These are phyloP conservation scores for Skeletonema menzelii DNA, from an alignment of 108 stramenopile species.

Conservation along the genomic window DNA sequence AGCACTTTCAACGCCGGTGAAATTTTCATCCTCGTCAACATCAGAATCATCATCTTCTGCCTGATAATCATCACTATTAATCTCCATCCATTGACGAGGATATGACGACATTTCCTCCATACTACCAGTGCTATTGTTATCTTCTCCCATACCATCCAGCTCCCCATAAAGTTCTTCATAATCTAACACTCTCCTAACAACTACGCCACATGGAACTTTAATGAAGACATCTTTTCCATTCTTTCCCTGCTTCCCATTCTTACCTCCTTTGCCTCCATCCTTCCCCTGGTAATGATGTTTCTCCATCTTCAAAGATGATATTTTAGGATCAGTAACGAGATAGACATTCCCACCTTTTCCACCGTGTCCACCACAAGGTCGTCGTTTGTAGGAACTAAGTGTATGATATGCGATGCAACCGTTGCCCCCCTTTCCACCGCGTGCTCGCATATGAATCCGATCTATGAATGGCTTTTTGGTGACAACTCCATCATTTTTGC, in stretches of 20 bases:
- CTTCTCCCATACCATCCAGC: slow-evolving; percentile 8
- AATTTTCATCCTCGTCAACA: slow-evolving; percentile 16
- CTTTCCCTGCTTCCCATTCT: slow-evolving; percentile 57
- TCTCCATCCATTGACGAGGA: too few relatives aligned
- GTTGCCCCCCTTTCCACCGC: slow-evolving; percentile 76
- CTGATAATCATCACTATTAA: slow-evolving; percentile 3
- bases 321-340: slow-evolving; percentile 67
- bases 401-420: slow-evolving; percentile 64
- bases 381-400: slow-evolving; percentile 55
- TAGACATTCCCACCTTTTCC: slow-evolving; percentile 80
- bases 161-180: slow-evolving; percentile 42
- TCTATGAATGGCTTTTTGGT: slow-evolving; percentile 69
- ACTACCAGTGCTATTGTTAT: background rate
- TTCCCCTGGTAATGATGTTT: slow-evolving; percentile 66
- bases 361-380: slow-evolving; percentile 85
- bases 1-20: too few relatives aligned
- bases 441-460: slow-evolving; percentile 59
- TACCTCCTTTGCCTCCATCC: slow-evolving; percentile 62
- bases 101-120: too few relatives aligned
- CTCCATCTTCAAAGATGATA: slow-evolving; percentile 56
- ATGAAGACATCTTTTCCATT: slow-evolving; percentile 73
- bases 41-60: slow-evolving; percentile 20
- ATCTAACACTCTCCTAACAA: slow-evolving; percentile 76
- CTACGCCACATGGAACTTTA: slow-evolving; percentile 83
- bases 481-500: slow-evolving; percentile 38